These are phyloP conservation scores for Botrytis pseudocinerea DNA, from an alignment of 2,329 filamentous ascomycete genomes.

Conservation along the genomic window DNA sequence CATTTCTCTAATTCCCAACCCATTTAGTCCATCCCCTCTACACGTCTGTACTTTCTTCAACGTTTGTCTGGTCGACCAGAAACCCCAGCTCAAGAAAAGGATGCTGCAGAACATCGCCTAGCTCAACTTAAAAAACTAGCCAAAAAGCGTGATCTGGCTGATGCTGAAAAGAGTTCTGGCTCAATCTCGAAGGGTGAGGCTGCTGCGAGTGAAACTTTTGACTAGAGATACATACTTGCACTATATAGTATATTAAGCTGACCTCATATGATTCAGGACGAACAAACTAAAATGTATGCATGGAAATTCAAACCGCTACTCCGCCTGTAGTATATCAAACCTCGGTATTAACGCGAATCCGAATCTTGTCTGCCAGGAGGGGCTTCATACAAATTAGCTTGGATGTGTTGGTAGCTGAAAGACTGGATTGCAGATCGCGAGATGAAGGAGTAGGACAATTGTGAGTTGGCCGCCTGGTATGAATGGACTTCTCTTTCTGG, in stretches of 20 bases:
- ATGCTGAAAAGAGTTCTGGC: background rate
- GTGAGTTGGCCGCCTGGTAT: background rate
- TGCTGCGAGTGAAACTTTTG: background rate
- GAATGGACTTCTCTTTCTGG: background rate
- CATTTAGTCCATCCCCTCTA: conserved; percentile 54
- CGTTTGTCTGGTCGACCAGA: conserved; percentile 37
- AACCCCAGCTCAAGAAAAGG: conserved; percentile 9
- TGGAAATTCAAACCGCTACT: background rate
- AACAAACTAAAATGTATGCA: background rate
- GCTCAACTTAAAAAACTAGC: conserved; percentile 5
- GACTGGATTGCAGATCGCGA: background rate
- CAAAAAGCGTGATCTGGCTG: conserved; percentile 12
- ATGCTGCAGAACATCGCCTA: conserved; percentile 6
- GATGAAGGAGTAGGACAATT: background rate
- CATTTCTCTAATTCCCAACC: background rate
- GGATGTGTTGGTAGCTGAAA: background rate
- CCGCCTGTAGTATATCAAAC: background rate
- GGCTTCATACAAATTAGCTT: background rate
- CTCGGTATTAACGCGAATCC: background rate
- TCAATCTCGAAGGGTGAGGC: background rate
- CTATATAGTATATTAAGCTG: background rate
- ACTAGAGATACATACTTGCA: background rate
- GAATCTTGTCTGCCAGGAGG: background rate
- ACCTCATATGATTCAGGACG: background rate
- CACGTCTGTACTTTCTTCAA: conserved; percentile 56